Conservation (phyloP, 176 grass and related monocot genomes). For the Zea mays region Zm-B73-REFERENCE-NAM-5.0 NC_050097.1:45971501-45972000, state of each 20-base stretch:
- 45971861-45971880: not conserved
- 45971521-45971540: not conserved
- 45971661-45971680: not conserved
- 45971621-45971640: not conserved
- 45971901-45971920: conserved; percentile 9
- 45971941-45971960: fast-evolving
- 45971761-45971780: not conserved
- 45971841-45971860: not conserved
- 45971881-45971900: conserved; percentile 11
- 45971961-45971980: conserved; percentile 1
- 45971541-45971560: not conserved
- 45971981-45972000: conserved; percentile 25
- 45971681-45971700: not conserved
- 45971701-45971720: not conserved
- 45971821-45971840: conserved; percentile 1
- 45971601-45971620: conserved; percentile 32
- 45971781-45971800: not conserved
- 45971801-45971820: not conserved
- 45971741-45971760: conserved; percentile 29
- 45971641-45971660: not conserved
- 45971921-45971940: not conserved
- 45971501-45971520: too few species aligned
- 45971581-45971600: not conserved
- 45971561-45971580: not conserved
- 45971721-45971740: conserved; percentile 21